Base-by-base conservation (phyloP, 331 rosid genomes). In the Quercus tomentella region DNA sequence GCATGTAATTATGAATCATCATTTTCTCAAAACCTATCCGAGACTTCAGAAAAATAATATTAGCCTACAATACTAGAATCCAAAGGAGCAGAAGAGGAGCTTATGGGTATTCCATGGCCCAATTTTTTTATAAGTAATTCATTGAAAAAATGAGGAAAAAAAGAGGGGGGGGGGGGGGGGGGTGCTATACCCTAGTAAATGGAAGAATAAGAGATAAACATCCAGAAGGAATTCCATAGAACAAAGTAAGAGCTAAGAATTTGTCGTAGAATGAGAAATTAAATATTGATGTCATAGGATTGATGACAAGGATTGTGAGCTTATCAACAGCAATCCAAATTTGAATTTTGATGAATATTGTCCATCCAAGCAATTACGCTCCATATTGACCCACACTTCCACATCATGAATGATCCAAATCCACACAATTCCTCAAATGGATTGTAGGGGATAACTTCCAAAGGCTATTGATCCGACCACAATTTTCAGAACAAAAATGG, bases 191-290 rank as follows among this genome's bases (percentile, higher is more conserved):
- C 70, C n/a, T 22, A 11, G 68, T 25, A 25, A 16, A 62, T 0
- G 31, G 68, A 23, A 62, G 16, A 6, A 26, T 26, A 62, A 14
- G 16, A 12, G 43, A 30, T 10, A 30, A 65, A 65, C 22, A 30
- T 3, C 45, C 70, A 65, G 30, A 63, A 65, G 43, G 30, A 62
- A 62, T 9, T 15, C 37, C 21, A 5, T 14, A 4, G 49, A 12
- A 25, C 2, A 81, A 77, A 57, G 15, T 60, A 54, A 37, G 74
- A 67, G 28, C 73, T 57, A 49, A 68, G 30, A 67, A 73, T 21
- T 65, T 77, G 49, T 58, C 82, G 5, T 57, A 60, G 25, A 80
- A 6, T 16, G 26, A 73, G 57, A 35, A 51, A 73, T 28, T 63
- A 63, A 26, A 28, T 23, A 26, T 28, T 63, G 49, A 66, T 18